Base-by-base conservation (phyloP, 1,284 basidiomycete genomes). In the Ustilago shanxiensis region DNA sequence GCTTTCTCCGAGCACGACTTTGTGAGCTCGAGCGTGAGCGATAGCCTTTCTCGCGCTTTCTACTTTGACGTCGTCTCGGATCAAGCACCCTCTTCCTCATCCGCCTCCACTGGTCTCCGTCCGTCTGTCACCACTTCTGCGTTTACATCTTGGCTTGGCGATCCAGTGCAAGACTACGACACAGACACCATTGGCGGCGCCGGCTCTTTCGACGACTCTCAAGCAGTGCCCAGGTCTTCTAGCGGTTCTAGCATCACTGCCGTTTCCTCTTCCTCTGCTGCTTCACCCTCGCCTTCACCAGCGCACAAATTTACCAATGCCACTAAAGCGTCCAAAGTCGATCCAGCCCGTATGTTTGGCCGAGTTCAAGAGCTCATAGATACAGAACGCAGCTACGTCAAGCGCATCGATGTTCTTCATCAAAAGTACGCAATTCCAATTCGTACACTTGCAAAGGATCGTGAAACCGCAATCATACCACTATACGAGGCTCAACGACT, bases 401-500 rank as follows among this genome's bases (percentile, higher is more conserved):
- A 63, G 7, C 74, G 84, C 20, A 69, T 86, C 55, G 80, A 85
- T 35, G 76, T 80, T 11, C 75, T 86, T 35, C 67, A 71, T 35
- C 77, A 80, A 57, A 77, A 63, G 35, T 98, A 98, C 84, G 95
- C 95, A 41, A 92, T 95, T 85, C 95, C 95, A 2, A 88, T 98
- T 24, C 91, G 95, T 24, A 90, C 90, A 60, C 96, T 95, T 84
- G 91, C 96, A 29, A 90, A 90, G 67, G 91, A 90, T 84, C 93
- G 93, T 82, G 92, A 92, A 74, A 94, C 93, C 0, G 91, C 92
- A 49, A 94, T 98, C 79, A 90, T 98, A 54, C 92, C 93, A 2
- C 88, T 91, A 20, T 97, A 96, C 85, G 93, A 97, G 83, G 94
- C 95, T 24, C 96, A 95, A 80, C 92, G 91, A 0, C 89, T 98